Conservation (phyloP, 176 grass and related monocot genomes). For the Juncus effusus region DNA sequence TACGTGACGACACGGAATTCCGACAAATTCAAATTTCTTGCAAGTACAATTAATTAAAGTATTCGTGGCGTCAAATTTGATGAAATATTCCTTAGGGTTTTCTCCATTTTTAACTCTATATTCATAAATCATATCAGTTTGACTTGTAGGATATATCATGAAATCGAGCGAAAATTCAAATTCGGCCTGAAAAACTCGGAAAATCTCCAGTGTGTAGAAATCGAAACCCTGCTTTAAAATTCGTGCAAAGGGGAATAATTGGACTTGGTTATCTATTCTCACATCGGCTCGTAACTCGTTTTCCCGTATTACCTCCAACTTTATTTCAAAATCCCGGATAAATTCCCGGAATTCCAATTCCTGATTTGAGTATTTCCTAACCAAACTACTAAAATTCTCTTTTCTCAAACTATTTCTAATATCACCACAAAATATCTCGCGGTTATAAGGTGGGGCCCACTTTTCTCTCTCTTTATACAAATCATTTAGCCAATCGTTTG, state of each 20-base stretch:
- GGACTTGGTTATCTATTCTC: slow-evolving; percentile 23
- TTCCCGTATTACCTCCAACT: slow-evolving; percentile 25
- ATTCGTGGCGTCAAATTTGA: slow-evolving; percentile 33
- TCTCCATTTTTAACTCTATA: slow-evolving; percentile 36
- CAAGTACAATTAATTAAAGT: slow-evolving; percentile 32
- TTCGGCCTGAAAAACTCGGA: slow-evolving; percentile 42
- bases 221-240: slow-evolving; percentile 44
- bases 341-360: slow-evolving; percentile 36
- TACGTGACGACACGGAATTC: slow-evolving; percentile 39
- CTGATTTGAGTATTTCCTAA: slow-evolving; percentile 29
- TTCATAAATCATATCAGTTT: slow-evolving; percentile 23
- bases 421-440: slow-evolving; percentile 35
- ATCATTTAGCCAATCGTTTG: slow-evolving; percentile 34
- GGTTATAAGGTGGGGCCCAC: slow-evolving; percentile 35
- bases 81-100: slow-evolving; percentile 28
- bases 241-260: slow-evolving; percentile 25
- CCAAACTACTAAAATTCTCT: slow-evolving; percentile 15
- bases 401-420: slow-evolving; percentile 27
- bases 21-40: slow-evolving; percentile 41
- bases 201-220: slow-evolving; percentile 29
- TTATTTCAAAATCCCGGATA: slow-evolving; percentile 34
- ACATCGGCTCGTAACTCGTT: slow-evolving; percentile 30
- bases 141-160: slow-evolving; percentile 26
- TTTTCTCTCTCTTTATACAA: slow-evolving; percentile 38
- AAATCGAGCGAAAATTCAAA: slow-evolving; percentile 44